Evolutionary conservation across 1,139 yeast species (phyloP).

Genomic region (Pichia sp.): DNA sequence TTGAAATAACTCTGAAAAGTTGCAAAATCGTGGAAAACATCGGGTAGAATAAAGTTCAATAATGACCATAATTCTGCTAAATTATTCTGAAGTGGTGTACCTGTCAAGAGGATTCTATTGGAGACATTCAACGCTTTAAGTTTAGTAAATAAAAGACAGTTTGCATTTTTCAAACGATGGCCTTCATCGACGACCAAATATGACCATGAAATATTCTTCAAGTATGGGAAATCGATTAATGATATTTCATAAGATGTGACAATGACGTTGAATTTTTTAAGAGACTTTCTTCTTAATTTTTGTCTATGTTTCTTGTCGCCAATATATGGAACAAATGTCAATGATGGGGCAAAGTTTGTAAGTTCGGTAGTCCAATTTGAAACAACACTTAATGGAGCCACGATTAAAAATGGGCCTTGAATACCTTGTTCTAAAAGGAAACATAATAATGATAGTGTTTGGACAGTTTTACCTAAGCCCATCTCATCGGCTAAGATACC

Average conservation of each 20-base stretch:
- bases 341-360: slow-evolving; percentile 65
- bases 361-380: slow-evolving; percentile 84
- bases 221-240: slow-evolving; percentile 57
- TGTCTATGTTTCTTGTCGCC: slow-evolving; percentile 62
- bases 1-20: slow-evolving; percentile 95
- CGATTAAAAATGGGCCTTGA: slow-evolving; percentile 79
- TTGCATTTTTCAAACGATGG: slow-evolving; percentile 81
- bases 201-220: slow-evolving; percentile 64
- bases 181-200: slow-evolving; percentile 96
- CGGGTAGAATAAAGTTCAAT: slow-evolving; percentile 85
- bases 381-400: slow-evolving; percentile 86
- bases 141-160: slow-evolving; percentile 69
- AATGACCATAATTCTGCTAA: slow-evolving; percentile 88
- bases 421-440: slow-evolving; percentile 79
- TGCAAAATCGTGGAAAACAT: slow-evolving; percentile 85
- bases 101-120: slow-evolving; percentile 79
- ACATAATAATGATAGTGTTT: slow-evolving; percentile 75
- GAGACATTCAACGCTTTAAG: slow-evolving; percentile 64
- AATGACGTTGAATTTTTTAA: slow-evolving; percentile 48
- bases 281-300: slow-evolving; percentile 35
- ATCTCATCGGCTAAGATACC: slow-evolving; percentile 97
- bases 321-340: slow-evolving; percentile 62
- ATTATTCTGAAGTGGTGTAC: slow-evolving; percentile 93
- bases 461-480: slow-evolving; percentile 94
- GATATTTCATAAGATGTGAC: slow-evolving; percentile 84